Base-by-base conservation (phyloP, 1,139 yeast genomes). In the Candida tropicalis region DNA sequence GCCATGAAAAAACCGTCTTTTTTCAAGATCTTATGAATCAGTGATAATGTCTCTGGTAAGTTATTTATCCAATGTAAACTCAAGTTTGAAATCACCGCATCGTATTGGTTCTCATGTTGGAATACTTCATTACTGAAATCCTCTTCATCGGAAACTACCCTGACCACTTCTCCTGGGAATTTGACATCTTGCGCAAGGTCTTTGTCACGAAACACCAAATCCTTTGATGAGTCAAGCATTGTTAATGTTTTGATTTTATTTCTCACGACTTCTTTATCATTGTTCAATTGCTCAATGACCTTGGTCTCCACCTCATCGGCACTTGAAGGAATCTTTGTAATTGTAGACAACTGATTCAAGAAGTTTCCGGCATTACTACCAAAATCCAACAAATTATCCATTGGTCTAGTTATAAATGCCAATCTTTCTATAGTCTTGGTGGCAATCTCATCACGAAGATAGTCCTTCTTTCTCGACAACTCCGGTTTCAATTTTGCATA, bases 51-150 rank as follows among this genome's bases (percentile, higher is more conserved):
- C 1, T 74, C 71, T 0, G 96, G 96, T 20, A 88, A 71, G 54
- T 88, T 93, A 56, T 88, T 88, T 44, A 87, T 82, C 96, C 96
- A 88, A 60, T 88, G 96, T 60, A 88, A 59, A 24, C 88, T 78
- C 55, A 87, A 64, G 57, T 86, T 87, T 2, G 93, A 84, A 3
- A 88, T 60, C 2, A 87, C 86, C 1, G 90, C 87, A 61, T 87
- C 95, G 55, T 73, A 86, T 29, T 75, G 66, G 46, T 79, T 70
- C n/a, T 64, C 48, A 22, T 63, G 60, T 31, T 55, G 47, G 33
- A 79, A 61, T 22, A 60, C 57, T 4, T 67, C 68, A 46, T 75
- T 74, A 40, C 66, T 65, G 50, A 79, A 73, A 1, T 62, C 47
- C 60, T 88, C 96, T 57, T 87, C 96, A 57, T 88, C 95, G 1